Conservation (phyloP, 1,284 basidiomycete species). For the Trametes versicolor region DNA sequence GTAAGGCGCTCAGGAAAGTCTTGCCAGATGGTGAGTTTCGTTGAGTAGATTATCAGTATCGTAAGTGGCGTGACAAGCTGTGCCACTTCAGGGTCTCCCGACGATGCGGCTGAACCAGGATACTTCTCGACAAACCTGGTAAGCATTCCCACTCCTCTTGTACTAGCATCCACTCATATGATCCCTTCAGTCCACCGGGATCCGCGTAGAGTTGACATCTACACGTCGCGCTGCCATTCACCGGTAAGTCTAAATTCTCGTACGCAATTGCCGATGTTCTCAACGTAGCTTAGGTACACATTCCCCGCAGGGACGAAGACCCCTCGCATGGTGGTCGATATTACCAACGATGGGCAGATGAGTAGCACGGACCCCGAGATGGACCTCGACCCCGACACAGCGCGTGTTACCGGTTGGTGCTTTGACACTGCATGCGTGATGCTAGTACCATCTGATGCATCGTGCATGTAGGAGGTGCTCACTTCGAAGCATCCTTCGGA, state of each 20-base stretch:
- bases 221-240: conserved; percentile 65
- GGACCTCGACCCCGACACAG: conserved; percentile 55
- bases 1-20: conserved; percentile 57
- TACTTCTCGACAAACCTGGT: conserved; percentile 71
- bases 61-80: too few relatives aligned
- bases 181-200: conserved; percentile 56
- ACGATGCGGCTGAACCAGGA: conserved; percentile 68
- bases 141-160: conserved; percentile 22
- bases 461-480: conserved; percentile 43
- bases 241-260: conserved; percentile 46
- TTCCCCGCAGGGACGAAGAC: conserved; percentile 43
- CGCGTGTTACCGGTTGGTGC: conserved; percentile 51
- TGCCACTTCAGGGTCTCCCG: conserved; percentile 57
- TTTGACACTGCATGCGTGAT: background rate
- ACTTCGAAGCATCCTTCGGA: conserved; percentile 60
- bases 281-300: conserved; percentile 38
- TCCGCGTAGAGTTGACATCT: conserved; percentile 67
- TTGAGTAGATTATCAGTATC: too few relatives aligned
- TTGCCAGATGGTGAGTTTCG: conserved; percentile 52
- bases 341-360: conserved; percentile 65
- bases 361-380: conserved; percentile 59
- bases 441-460: background rate
- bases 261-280: background rate
- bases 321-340: conserved; percentile 63
- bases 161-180: background rate